Percentiles rank a stretch among this genome's conserved stretches.
phyloP scores from a whole-genome alignment of 371 early-diverging fungal genomes.

The Mucor mucedo region DNA sequence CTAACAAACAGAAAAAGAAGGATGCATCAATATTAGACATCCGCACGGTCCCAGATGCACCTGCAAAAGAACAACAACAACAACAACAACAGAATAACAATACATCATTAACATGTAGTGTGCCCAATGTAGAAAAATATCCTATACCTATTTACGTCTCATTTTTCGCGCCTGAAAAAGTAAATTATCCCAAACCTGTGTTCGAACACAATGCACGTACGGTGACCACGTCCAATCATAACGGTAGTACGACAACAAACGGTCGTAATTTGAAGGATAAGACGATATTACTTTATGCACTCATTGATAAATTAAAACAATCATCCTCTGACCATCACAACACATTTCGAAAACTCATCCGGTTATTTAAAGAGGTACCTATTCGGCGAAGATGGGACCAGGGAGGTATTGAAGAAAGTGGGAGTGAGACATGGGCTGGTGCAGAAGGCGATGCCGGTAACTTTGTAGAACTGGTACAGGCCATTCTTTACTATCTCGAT shows the following conservation, averaged over 20 bases:
- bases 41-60: constrained; percentile 8
- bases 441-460: constrained; percentile 47
- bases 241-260: background rate
- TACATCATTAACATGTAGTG: background rate
- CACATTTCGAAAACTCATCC: constrained; percentile 43
- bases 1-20: background rate
- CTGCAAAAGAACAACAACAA: constrained; percentile 24
- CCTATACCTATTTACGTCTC: constrained; percentile 26
- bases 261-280: constrained; percentile 36
- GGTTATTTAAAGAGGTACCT: constrained; percentile 47
- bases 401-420: constrained; percentile 44
- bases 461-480: constrained; percentile 49
- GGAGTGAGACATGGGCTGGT: constrained; percentile 49
- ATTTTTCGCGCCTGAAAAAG: constrained; percentile 27
- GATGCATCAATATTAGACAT: background rate
- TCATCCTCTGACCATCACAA: constrained; percentile 17
- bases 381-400: constrained; percentile 51
- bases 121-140: constrained; percentile 30
- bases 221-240: background rate
- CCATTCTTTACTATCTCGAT: constrained; percentile 28
- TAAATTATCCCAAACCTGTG: constrained; percentile 22
- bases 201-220: constrained; percentile 22
- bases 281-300: constrained; percentile 31
- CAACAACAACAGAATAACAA: constrained; percentile 21
- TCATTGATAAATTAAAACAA: constrained; percentile 43